These are phyloP conservation scores for Myxozyma neotropica DNA, from an alignment of 805 yeast species.

Conservation along the genomic window DNA sequence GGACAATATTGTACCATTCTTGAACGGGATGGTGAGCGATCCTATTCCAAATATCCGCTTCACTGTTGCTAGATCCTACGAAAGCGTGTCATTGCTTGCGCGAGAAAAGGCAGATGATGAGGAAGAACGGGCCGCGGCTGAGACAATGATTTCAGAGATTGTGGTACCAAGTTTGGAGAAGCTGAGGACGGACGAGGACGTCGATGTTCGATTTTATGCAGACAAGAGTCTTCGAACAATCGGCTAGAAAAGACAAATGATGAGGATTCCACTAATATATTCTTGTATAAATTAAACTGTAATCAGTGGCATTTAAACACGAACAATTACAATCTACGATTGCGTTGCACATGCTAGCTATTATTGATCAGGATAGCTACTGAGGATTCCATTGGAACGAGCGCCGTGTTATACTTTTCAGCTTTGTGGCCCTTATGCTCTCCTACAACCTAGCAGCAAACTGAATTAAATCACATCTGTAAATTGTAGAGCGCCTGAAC, in stretches of 20 bases:
- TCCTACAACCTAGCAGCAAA: too few species aligned
- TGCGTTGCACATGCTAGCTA: too few species aligned
- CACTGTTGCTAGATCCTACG: constrained; percentile 86
- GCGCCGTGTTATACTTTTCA: too few species aligned
- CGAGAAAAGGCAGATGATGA: constrained; percentile 37
- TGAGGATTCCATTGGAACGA: too few species aligned
- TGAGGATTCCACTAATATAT: not conserved
- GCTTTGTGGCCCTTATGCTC: too few species aligned
- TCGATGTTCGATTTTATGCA: constrained; percentile 88
- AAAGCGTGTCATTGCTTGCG: constrained; percentile 60
- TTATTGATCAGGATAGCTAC: too few species aligned
- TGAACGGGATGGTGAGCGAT: constrained; percentile 71
- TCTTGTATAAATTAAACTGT: too few species aligned
- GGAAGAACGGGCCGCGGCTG: constrained; percentile 30
- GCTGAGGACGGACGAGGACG: constrained; percentile 72
- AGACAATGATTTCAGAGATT: constrained; percentile 46
- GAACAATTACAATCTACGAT: too few species aligned
- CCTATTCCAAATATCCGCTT: constrained; percentile 93
- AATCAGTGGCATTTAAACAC: too few species aligned
- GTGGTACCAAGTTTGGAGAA: constrained; percentile 68
- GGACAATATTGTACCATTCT: constrained; percentile 74
- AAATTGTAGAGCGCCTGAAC: too few species aligned
- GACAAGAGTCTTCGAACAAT: constrained; percentile 31
- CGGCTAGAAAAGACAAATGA: constrained; percentile 8
- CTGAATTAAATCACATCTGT: too few species aligned